A percentile compares a stretch with the other conserved stretches of the same genome.
Evolutionary conservation across 345 rosid species (phyloP).

Genomic region (Cardiospermum halicacabum): DNA sequence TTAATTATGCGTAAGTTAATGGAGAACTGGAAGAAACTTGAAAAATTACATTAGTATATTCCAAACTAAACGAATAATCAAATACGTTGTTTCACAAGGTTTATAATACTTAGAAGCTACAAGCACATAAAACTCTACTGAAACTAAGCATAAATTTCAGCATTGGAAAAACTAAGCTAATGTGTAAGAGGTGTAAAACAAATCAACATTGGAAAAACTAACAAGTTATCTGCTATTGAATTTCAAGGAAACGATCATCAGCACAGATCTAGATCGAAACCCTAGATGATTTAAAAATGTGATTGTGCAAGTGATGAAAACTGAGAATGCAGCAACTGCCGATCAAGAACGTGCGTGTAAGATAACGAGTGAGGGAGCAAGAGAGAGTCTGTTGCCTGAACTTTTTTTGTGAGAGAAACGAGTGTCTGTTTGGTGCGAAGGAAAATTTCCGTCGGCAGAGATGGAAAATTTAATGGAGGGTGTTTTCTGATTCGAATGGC

Average conservation of each 20-base stretch:
- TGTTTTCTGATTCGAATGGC: neutral
- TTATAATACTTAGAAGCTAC: neutral
- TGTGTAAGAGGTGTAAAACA: too few species aligned
- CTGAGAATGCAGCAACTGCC: neutral
- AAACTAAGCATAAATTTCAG: too few species aligned
- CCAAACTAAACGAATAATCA: neutral
- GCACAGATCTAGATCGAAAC: neutral
- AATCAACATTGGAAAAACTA: neutral
- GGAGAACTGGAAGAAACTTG: neutral
- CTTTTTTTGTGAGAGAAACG: neutral
- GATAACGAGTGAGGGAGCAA: neutral
- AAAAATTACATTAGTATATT: neutral
- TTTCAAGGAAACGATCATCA: too few species aligned
- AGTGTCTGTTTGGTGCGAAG: neutral
- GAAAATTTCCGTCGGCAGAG: constrained; percentile 5
- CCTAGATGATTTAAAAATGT: neutral
- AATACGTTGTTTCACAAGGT: neutral
- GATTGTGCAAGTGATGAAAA: neutral
- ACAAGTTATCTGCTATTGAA: too few species aligned
- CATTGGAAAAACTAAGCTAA: too few species aligned
- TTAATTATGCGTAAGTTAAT: neutral
- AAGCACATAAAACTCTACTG: too few species aligned
- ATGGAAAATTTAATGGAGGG: neutral
- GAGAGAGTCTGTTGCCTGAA: constrained; percentile 11
- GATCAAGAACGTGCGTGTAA: constrained; percentile 1